A percentile compares a stretch with the other conserved stretches of the same genome.
Evolutionary conservation across 2,329 filamentous ascomycete genomes (phyloP).

Genomic region (Aspergillus udagawae): DNA sequence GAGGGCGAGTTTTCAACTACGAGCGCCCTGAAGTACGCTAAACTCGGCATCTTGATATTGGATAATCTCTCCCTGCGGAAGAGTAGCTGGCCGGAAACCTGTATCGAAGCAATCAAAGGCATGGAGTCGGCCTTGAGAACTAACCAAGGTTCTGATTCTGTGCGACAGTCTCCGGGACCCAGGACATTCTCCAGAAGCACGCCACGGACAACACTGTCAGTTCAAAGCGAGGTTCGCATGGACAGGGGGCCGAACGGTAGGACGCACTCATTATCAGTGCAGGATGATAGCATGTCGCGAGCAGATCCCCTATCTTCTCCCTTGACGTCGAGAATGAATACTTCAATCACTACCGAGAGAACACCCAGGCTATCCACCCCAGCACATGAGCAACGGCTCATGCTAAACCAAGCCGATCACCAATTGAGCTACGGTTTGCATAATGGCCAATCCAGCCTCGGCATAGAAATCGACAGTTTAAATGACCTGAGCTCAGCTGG

Average conservation of each 20-base stretch:
- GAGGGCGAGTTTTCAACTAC: constrained; percentile 40
- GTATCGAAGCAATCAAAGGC: constrained; percentile 35
- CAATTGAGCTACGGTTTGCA: not conserved
- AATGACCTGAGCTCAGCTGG: not conserved
- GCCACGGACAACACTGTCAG: not conserved
- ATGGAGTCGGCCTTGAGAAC: constrained; percentile 26
- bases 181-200: not conserved
- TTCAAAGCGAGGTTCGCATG: not conserved
- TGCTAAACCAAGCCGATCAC: not conserved
- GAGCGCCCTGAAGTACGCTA: constrained; percentile 40
- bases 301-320: not conserved
- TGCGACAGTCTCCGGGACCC: not conserved
- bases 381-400: not conserved
- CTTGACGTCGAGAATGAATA: not conserved
- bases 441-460: not conserved
- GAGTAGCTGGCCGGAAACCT: constrained; percentile 37
- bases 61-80: constrained; percentile 31
- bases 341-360: not conserved
- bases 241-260: not conserved
- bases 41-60: constrained; percentile 28
- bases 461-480: not conserved
- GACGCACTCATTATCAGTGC: not conserved
- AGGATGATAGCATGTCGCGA: not conserved
- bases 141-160: not conserved
- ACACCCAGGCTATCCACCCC: no score